Conservation (phyloP, 805 yeast species). For the Candida schatavii region DNA sequence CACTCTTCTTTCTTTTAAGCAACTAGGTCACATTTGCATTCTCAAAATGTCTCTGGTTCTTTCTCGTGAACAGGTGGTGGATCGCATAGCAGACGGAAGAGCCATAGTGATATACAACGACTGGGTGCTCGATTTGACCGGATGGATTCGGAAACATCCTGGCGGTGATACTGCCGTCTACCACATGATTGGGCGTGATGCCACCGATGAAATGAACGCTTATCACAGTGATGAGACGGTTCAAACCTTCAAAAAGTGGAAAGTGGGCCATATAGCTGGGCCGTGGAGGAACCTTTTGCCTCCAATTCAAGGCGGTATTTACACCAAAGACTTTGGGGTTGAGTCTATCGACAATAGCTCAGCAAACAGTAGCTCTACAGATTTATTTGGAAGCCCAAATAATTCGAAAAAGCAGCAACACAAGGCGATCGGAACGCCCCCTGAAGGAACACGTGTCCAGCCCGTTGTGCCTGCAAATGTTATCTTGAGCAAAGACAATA, state of each 20-base stretch:
- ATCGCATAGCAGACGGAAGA: conserved; percentile 63
- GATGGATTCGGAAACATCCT: conserved; percentile 76
- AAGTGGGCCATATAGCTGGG: conserved; percentile 60
- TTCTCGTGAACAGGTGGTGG: conserved; percentile 42
- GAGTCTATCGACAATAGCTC: conserved; percentile 11
- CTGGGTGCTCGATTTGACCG: conserved; percentile 59
- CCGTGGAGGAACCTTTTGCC: conserved; percentile 77
- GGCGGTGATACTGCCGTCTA: conserved; percentile 85
- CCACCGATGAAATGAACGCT: conserved; percentile 86
- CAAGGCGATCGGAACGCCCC: conserved; percentile 7
- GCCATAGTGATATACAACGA: conserved; percentile 65
- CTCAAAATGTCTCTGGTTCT: conserved; percentile 13
- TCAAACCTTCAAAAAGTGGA: conserved; percentile 50
- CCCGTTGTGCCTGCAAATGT: conserved; percentile 53
- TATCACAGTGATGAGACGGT: conserved; percentile 68
- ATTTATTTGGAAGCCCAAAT: conserved; percentile 10
- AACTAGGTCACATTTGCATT: too few species aligned
- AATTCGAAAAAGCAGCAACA: conserved; percentile 2
- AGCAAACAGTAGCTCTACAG: neutral
- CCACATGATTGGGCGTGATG: conserved; percentile 87
- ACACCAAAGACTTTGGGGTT: conserved; percentile 13
- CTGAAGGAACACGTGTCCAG: conserved; percentile 33
- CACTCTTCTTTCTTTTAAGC: too few species aligned
- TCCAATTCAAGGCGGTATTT: conserved; percentile 80
- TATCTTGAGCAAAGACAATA: conserved; percentile 38